Evolutionary conservation across 495 filamentous ascomycete species (phyloP), one percentile per base, ranked within the genome.

Genomic region (Daldinia concentrica): DNA sequence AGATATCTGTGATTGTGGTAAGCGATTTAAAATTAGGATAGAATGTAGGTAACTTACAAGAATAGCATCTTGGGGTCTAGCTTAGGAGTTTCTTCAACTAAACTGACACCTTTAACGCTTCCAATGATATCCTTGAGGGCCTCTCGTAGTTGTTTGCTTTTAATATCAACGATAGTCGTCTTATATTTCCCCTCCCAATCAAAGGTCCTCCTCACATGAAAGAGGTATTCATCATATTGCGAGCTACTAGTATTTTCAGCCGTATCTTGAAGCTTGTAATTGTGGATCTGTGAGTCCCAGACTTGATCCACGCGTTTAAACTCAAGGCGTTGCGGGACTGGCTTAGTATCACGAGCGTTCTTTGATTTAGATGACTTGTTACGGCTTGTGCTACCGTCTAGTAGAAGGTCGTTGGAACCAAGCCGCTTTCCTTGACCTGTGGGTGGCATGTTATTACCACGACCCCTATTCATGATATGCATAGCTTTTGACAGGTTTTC

Each of bases 11-110:
- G 0, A 22, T 17, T 2, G 12, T 55, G 29, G 14, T 78, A 26
- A 71, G 75, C 66, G 1, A 15, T 26, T 12, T 19, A 30, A 3
- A 4, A 32, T 17, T 11, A 24, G 6, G 30, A 36, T 17, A 3
- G 4, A 45, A 36, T 7, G 29, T 11, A 48, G 11, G 43, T 3
- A 45, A 71, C 79, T 77, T 64, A 82, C 62, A 95, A 81, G 83
- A 97, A 98, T 7, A 97, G 86, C 85, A 93, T 88, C 77, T 97
- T 95, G 9, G 94, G 93, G 74, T 97, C 92, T 14, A 93, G 82
- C 29, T 86, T 85, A 3, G 94, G 92, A 3, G 91, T 90, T 39
- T 95, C 93, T 68, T 93, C 90, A 0, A 93, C 92, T 22, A 97
- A 75, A 62, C 89, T 92, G 52, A 97, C 87, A 5, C 91, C 91